phyloP scores from a whole-genome alignment of 306 rosid species.

The Amphicarpaea edgeworthii region DNA sequence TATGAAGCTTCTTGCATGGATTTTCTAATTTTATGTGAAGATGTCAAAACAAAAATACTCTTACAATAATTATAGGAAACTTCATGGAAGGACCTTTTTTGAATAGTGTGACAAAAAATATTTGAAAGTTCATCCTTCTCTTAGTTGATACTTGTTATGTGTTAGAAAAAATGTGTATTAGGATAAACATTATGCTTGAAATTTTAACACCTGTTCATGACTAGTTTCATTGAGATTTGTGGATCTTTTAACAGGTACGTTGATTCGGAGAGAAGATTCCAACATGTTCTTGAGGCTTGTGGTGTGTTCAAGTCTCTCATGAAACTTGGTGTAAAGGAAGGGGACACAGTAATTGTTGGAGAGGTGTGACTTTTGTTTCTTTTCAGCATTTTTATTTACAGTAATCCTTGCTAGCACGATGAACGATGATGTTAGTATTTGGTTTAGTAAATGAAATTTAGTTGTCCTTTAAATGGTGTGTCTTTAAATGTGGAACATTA shows the following conservation, averaged over 20 bases:
- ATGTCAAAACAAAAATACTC: conserved; percentile 14
- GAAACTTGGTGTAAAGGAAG: conserved; percentile 87
- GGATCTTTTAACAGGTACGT: conserved; percentile 63
- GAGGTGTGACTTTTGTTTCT: conserved; percentile 63
- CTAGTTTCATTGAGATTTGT: conserved; percentile 41
- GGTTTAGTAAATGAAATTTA: conserved; percentile 35
- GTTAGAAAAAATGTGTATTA: conserved; percentile 14
- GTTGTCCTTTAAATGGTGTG: conserved; percentile 11
- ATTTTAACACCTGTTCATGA: conserved; percentile 23
- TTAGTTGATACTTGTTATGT: conserved; percentile 36
- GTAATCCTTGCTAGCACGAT: conserved; percentile 23
- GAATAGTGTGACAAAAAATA: conserved; percentile 33
- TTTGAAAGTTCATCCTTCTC: conserved; percentile 23
- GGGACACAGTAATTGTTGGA: conserved; percentile 81
- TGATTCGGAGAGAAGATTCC: conserved; percentile 94
- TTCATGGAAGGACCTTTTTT: conserved; percentile 1
- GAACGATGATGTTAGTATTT: conserved; percentile 29
- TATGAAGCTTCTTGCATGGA: conserved; percentile 30
- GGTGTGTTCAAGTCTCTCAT: conserved; percentile 85
- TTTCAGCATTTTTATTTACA: conserved; percentile 35
- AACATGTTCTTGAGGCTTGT: conserved; percentile 95
- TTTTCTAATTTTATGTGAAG: conserved; percentile 31
- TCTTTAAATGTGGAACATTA: conserved; percentile 33
- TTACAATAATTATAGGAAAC: conserved; percentile 23
- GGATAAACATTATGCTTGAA: conserved; percentile 32